Evolutionary conservation across 108 stramenopile species (phyloP).

Genomic region (Epithemia pelagica): DNA sequence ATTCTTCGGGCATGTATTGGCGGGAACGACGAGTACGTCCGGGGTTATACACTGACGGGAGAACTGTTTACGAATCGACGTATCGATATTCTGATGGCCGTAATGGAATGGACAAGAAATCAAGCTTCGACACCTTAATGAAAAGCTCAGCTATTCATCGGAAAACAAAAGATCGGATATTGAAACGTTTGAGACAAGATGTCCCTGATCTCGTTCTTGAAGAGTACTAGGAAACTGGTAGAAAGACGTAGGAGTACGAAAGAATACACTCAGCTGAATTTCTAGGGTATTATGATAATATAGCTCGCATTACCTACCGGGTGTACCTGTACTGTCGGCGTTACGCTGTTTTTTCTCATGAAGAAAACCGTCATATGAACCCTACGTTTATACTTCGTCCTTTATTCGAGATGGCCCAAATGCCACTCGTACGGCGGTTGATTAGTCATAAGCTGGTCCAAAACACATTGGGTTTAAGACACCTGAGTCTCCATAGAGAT

Average conservation of each 20-base stretch:
- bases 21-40: slow-evolving; percentile 76
- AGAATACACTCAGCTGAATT: background rate
- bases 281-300: background rate
- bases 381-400: too few relatives aligned
- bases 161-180: slow-evolving; percentile 36
- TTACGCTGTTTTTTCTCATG: background rate
- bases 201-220: slow-evolving; percentile 79
- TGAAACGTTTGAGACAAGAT: slow-evolving; percentile 56
- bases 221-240: slow-evolving; percentile 7
- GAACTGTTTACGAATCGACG: slow-evolving; percentile 57
- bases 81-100: slow-evolving; percentile 78
- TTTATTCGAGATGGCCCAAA: too few relatives aligned
- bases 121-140: slow-evolving; percentile 44
- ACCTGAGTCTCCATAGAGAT: too few relatives aligned
- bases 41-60: slow-evolving; percentile 81
- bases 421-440: too few relatives aligned
- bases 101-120: slow-evolving; percentile 70
- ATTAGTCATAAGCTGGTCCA: too few relatives aligned
- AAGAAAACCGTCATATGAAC: too few relatives aligned
- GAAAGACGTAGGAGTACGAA: background rate
- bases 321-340: background rate
- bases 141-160: slow-evolving; percentile 22
- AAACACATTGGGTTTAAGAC: too few relatives aligned
- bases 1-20: slow-evolving; percentile 79
- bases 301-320: background rate